Evolutionary conservation across 192 early-diverging fungal species (phyloP).

Genomic region (Neocallimastix lanati): DNA sequence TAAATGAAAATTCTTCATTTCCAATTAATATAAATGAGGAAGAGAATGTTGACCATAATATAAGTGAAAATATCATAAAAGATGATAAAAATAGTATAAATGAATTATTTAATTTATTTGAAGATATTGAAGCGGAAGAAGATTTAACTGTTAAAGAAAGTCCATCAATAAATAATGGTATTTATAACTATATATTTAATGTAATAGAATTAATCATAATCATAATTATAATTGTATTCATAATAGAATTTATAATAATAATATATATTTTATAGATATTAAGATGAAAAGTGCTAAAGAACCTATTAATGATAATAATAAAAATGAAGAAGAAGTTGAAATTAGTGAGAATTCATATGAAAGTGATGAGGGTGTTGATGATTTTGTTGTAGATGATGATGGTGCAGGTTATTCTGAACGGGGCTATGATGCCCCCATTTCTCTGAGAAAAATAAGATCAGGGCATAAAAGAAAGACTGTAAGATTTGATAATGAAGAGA

Average conservation of each 20-base stretch:
- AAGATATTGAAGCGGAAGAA: neutral
- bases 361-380: constrained; percentile 37
- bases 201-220: no score
- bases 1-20: neutral
- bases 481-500: neutral
- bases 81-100: neutral
- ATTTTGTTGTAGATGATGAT: constrained; percentile 84
- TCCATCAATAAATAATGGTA: neutral
- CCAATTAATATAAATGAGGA: neutral
- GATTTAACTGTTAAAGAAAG: neutral
- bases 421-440: neutral
- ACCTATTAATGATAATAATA: constrained; percentile 3
- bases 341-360: constrained; percentile 11
- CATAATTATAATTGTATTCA: constrained; percentile 14
- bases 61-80: neutral
- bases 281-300: constrained; percentile 6
- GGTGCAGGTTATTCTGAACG: constrained; percentile 44
- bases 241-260: constrained; percentile 3
- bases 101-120: neutral
- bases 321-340: constrained; percentile 2
- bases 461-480: neutral
- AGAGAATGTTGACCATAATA: neutral
- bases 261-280: no score
- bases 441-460: constrained; percentile 6
- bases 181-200: no score